Evolutionary conservation across 345 rosid species (phyloP), one percentile per base, ranked within the genome.

Genomic region (Pugionium dolabratum): DNA sequence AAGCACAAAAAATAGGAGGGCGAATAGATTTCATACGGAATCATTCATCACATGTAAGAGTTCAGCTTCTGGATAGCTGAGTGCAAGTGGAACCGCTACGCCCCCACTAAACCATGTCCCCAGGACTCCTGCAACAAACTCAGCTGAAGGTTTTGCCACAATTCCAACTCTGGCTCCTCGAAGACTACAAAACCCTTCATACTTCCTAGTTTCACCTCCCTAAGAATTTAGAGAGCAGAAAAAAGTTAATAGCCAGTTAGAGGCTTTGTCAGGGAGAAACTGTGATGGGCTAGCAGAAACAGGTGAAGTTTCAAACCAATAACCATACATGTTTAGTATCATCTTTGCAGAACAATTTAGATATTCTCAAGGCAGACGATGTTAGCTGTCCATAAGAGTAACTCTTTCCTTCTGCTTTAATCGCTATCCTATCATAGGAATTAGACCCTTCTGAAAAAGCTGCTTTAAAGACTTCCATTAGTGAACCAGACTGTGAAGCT

Each of bases 81-180:
- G 85, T 9, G 99, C 96, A 18, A 94, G 96, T 6, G 99, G 99
- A 82, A 94, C 99, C 2, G 97, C 97, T 62, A 94, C 91, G 29
- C 96, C 95, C 73, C 97, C 95, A 34, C 92, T 82, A 65, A 94
- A 77, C 99, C 99, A 94, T 64, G 92, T 88, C 34, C 93, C 99
- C 2, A 94, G 75, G 34, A 94, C 81, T 59, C 88, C 95, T 9
- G 97, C 95, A 61, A 86, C 96, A 80, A 94, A 94, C 82, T 94
- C 97, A 44, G 81, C 86, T 31, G 89, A 94, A 72, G 99, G 99
- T 78, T 88, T 90, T 4, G 99, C 99, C 64, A 90, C 86, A 66
- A 94, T 91, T 56, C 99, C 99, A 54, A 94, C 73, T 32, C 97
- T 82, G 60, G 97, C 97, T 54, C 99, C 99, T 47, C 76, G 66